These are phyloP conservation scores for Quercus cerris DNA, from an alignment of 306 rosid species.

Conservation along the genomic window DNA sequence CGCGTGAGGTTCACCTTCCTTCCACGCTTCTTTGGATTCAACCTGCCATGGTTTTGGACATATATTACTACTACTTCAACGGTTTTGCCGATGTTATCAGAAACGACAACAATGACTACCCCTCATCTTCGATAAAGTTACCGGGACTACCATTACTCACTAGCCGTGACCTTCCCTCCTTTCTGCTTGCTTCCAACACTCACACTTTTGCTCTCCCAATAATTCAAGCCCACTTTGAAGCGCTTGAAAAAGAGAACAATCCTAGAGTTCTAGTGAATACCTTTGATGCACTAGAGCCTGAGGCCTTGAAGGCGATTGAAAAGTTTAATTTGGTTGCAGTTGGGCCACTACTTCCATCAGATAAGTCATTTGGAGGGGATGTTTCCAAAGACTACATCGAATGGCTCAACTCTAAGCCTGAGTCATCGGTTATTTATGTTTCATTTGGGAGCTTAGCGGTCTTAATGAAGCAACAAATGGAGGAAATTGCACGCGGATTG, in stretches of 20 bases:
- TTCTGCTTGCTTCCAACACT: conserved; percentile 1
- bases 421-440: conserved; percentile 49
- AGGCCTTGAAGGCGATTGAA: conserved; percentile 25
- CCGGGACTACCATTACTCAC: conserved; percentile 17
- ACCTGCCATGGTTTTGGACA: conserved; percentile 34
- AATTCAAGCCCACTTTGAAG: conserved; percentile 1
- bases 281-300: conserved; percentile 25
- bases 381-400: conserved; percentile 21
- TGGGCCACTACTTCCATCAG: conserved; percentile 61
- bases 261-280: conserved; percentile 32
- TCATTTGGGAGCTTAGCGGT: conserved; percentile 53
- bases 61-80: conserved; percentile 30
- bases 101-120: not conserved
- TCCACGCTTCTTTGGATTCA: conserved; percentile 35
- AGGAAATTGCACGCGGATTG: too few relatives aligned
- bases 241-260: not conserved
- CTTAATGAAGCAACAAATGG: conserved; percentile 27
- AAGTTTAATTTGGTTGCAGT: conserved; percentile 23
- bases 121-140: not conserved
- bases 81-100: conserved; percentile 17
- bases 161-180: conserved; percentile 36
- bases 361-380: conserved; percentile 43
- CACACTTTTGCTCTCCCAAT: not conserved
- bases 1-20: conserved; percentile 15
- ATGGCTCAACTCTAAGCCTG: conserved; percentile 53